A percentile compares a stretch with the other conserved stretches of the same genome.
These are phyloP conservation scores for Domatiomyces catenatus DNA, from an alignment of 2,329 filamentous ascomycete genomes.

Conservation along the genomic window DNA sequence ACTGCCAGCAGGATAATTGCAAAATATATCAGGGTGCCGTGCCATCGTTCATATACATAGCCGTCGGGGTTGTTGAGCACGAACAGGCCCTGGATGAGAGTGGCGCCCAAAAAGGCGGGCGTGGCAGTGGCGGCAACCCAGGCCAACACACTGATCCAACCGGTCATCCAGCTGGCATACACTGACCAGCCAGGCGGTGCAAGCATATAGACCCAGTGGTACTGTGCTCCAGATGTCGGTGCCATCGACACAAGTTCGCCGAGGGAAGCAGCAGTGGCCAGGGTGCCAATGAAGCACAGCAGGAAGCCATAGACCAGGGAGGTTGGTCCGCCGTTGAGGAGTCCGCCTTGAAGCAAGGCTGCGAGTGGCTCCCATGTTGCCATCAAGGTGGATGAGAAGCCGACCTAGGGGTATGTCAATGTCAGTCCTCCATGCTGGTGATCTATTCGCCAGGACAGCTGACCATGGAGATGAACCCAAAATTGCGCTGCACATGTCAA, in stretches of 20 bases:
- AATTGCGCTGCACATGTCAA: constrained; percentile 1
- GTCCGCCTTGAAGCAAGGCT: constrained; percentile 12
- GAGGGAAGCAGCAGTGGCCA: constrained; percentile 25
- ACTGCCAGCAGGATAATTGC: constrained; percentile 21
- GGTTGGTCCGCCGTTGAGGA: constrained; percentile 13
- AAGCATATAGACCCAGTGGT: constrained; percentile 28
- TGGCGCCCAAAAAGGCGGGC: constrained; percentile 21
- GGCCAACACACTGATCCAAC: constrained; percentile 24
- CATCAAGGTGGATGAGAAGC: constrained; percentile 1
- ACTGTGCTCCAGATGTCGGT: constrained; percentile 26
- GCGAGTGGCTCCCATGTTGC: constrained; percentile 15
- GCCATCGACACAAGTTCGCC: constrained; percentile 28
- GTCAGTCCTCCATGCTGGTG: neutral
- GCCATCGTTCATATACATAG: constrained; percentile 26
- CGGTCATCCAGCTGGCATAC: constrained; percentile 14
- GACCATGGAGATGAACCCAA: constrained; percentile 3
- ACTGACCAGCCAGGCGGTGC: constrained; percentile 8
- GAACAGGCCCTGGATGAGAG: constrained; percentile 24
- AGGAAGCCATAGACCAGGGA: constrained; percentile 15
- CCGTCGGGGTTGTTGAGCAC: constrained; percentile 23
- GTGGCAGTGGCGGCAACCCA: constrained; percentile 25
- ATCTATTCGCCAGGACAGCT: neutral
- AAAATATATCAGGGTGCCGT: constrained; percentile 26
- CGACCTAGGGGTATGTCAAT: neutral
- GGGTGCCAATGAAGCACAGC: constrained; percentile 20